These are phyloP conservation scores for Apiospora saccharicola DNA, from an alignment of 2,329 filamentous ascomycete genomes.

Conservation along the genomic window DNA sequence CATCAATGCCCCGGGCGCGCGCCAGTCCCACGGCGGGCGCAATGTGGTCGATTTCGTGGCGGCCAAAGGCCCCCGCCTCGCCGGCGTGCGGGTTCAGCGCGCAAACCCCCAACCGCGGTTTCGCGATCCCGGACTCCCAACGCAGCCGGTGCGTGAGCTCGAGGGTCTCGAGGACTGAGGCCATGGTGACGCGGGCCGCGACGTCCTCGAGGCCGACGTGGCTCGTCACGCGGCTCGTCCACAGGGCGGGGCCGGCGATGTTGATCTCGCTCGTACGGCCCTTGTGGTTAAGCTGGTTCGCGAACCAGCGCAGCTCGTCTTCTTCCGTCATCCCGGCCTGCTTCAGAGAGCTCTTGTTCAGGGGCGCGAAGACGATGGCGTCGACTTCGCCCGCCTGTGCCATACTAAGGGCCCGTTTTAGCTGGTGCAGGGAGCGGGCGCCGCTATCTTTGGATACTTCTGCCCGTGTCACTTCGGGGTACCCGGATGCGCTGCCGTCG, in stretches of 20 bases:
- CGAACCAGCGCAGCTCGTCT: constrained; percentile 46
- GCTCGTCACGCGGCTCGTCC: constrained; percentile 44
- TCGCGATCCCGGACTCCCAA: constrained; percentile 42
- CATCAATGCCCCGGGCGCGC: constrained; percentile 38
- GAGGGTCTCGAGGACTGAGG: constrained; percentile 37
- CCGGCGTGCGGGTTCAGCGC: constrained; percentile 46
- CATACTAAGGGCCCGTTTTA: constrained; percentile 38
- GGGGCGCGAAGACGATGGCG: constrained; percentile 43
- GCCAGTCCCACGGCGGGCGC: constrained; percentile 39
- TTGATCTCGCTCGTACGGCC: constrained; percentile 45
- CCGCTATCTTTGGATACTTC: constrained; percentile 39
- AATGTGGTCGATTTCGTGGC: constrained; percentile 44
- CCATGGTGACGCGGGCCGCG: constrained; percentile 38
- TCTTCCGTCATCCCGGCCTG: constrained; percentile 45
- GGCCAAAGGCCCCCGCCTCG: constrained; percentile 43
- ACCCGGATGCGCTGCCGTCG: constrained; percentile 35
- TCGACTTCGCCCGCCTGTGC: constrained; percentile 39
- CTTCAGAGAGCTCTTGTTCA: constrained; percentile 45
- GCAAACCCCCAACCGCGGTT: constrained; percentile 43
- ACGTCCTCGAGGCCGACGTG: constrained; percentile 43
- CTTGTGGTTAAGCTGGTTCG: constrained; percentile 33
- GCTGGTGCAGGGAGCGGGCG: constrained; percentile 38
- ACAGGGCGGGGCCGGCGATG: constrained; percentile 37
- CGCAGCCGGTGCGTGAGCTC: constrained; percentile 39
- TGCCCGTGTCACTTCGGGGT: constrained; percentile 25